A percentile compares a stretch with the other conserved stretches of the same genome.
These are phyloP conservation scores for Oenanthe javanica DNA, from an alignment of 140 eudicot species.

Conservation along the genomic window DNA sequence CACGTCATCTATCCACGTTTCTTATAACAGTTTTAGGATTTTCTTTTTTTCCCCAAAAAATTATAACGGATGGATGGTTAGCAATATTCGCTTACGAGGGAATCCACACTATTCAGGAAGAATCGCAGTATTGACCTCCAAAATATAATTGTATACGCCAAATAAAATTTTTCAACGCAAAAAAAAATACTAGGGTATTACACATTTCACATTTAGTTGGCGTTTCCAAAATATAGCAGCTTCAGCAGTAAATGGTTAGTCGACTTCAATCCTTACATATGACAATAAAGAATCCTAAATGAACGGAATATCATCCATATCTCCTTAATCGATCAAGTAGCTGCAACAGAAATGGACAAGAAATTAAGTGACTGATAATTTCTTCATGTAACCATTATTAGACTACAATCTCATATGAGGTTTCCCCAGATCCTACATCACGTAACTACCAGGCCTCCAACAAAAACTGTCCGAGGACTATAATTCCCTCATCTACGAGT, in stretches of 20 bases:
- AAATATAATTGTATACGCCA: too few relatives aligned
- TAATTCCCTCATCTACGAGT: too few relatives aligned
- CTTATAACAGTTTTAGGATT: too few relatives aligned
- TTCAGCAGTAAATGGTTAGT: not conserved
- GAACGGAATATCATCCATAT: not conserved
- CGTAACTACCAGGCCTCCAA: not conserved
- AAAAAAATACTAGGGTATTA: too few relatives aligned
- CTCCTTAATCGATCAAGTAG: not conserved
- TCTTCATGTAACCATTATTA: not conserved
- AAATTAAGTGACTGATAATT: not conserved
- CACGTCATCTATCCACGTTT: too few relatives aligned
- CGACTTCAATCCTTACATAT: not conserved
- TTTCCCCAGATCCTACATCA: not conserved
- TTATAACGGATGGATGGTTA: too few relatives aligned
- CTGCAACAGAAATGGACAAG: not conserved
- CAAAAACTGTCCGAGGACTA: not conserved
- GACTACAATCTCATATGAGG: not conserved
- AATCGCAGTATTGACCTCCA: too few relatives aligned
- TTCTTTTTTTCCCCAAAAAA: too few relatives aligned
- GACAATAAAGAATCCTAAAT: not conserved
- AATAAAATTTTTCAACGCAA: too few relatives aligned
- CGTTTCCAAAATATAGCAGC: not conserved
- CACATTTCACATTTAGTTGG: not conserved
- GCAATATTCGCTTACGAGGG: too few relatives aligned
- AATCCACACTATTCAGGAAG: too few relatives aligned